Base-by-base conservation (phyloP, 441 rosid genomes). In the Adansonia rubrostipa region DNA sequence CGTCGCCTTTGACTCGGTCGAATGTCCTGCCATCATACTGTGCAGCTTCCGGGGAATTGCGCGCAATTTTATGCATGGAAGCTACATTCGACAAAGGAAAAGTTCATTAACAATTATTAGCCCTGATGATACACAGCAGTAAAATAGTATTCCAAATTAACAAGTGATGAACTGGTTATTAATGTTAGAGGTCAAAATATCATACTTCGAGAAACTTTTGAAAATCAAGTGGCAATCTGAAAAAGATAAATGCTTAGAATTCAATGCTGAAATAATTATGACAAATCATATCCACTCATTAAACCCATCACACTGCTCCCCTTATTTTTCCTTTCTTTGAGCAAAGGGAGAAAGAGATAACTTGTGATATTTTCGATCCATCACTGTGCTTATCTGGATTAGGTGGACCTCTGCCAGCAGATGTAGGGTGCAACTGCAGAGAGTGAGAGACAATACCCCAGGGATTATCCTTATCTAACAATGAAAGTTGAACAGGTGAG, bases 401-500 rank as follows among this genome's bases (percentile, higher is more conserved):
- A 69, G 88, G 82, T 56, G 87, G 85, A 80, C 80, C 87, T 86
- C 89, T 90, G 45, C 91, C 87, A 9, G 85, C 66, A 66, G 81
- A 89, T 17, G 95, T 82, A 78, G 95, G 81, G 40, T 88, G 92
- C 71, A 88, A 71, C 51, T 85, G 91, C 58, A 85, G 88, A 80
- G 84, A 81, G 73, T 85, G 93, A 28, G 97, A 84, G 47, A 85
- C 84, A 76, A 85, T 57, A 19, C 91, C 91, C 82, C 92, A 90
- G 3, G 94, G 87, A 80, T 89, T 86, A 63, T 96, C 97, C 85
- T 92, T 92, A 81, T 94, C 98, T 80, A 89, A 78, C 57, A 82
- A 84, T 33, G 98, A 98, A 79, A 94, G 92, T 84, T 96, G 98
- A 71, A 84, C 88, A n/a, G 92, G 82, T 1, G 97, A 87, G 86